Conservation (phyloP, 495 filamentous ascomycete genomes). For the Sordaria brevicollis region DNA sequence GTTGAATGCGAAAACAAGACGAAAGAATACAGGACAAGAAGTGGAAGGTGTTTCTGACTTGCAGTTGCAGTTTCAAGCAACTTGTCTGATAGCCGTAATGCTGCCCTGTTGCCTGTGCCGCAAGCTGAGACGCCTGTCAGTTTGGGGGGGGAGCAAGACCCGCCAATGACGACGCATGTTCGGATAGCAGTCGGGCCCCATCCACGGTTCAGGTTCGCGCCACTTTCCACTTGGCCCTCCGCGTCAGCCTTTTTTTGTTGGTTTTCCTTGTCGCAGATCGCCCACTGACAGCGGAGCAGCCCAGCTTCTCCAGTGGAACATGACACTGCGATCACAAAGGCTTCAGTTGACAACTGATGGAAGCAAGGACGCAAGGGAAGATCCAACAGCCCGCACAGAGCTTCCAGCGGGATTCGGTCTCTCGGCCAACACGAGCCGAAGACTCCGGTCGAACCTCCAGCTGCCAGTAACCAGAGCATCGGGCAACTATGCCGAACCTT, state of each 20-base stretch:
- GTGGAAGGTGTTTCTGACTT: background rate
- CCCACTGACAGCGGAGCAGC: background rate
- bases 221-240: background rate
- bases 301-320: background rate
- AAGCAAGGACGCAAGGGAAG: background rate
- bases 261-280: background rate
- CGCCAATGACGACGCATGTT: background rate
- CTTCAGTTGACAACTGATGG: background rate
- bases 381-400: too few species aligned
- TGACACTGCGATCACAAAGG: background rate
- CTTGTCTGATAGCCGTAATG: background rate
- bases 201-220: background rate
- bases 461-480: background rate
- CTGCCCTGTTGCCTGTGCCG: constrained; percentile 3
- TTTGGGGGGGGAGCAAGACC: background rate
- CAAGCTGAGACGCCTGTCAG: constrained; percentile 13
- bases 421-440: background rate
- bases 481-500: background rate
- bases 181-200: background rate
- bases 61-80: background rate
- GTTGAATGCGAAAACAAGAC: background rate
- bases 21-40: background rate
- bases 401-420: background rate
- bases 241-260: background rate
- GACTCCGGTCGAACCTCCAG: too few species aligned